Conservation (phyloP, 768 basidiomycete species). For the Mycena olivaceomarginata region DNA sequence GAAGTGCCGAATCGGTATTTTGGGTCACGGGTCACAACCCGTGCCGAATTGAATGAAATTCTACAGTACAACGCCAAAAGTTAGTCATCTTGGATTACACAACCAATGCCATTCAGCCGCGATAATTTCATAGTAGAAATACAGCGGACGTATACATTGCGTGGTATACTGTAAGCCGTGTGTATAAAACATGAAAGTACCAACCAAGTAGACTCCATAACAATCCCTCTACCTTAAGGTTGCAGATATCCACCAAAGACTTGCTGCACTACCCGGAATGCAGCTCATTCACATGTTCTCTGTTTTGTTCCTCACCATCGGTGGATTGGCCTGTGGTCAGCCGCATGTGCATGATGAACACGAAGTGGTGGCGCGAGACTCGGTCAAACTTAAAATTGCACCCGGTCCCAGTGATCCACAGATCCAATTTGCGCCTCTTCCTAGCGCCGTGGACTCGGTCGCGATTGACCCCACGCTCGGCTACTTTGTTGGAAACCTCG, state of each 20-base stretch:
- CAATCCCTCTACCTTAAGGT: constrained; percentile 13
- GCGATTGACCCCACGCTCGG: constrained; percentile 26
- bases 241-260: constrained; percentile 15
- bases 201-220: constrained; percentile 18
- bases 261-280: constrained; percentile 4
- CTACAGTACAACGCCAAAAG: too few species aligned
- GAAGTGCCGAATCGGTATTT: too few species aligned
- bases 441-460: constrained; percentile 9
- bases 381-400: constrained; percentile 5
- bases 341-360: constrained; percentile 15
- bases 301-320: constrained; percentile 9
- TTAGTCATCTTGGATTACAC: too few species aligned
- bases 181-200: constrained; percentile 16
- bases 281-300: constrained; percentile 15
- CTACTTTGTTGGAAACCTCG: constrained; percentile 21
- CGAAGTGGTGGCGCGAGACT: constrained; percentile 20
- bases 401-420: constrained; percentile 26
- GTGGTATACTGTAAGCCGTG: too few species aligned
- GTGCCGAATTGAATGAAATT: too few species aligned
- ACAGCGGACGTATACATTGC: too few species aligned
- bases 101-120: too few species aligned
- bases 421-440: constrained; percentile 27
- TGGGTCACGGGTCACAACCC: too few species aligned
- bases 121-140: too few species aligned
- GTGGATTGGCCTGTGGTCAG: constrained; percentile 21